Evolutionary conservation across 2,329 filamentous ascomycete genomes (phyloP).

Genomic region (Aspergillus sp.): DNA sequence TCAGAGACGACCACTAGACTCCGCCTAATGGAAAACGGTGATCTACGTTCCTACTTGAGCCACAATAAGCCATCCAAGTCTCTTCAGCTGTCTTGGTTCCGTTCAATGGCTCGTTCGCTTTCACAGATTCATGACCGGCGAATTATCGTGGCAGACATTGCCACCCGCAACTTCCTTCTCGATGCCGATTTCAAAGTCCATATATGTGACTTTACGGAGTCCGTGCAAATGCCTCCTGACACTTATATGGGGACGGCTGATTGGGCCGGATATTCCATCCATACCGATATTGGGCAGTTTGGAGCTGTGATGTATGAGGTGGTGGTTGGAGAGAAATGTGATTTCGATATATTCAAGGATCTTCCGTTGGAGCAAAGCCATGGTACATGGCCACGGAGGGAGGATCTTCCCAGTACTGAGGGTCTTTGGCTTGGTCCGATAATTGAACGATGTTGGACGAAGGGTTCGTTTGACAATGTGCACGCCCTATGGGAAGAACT

Average conservation of each 20-base stretch:
- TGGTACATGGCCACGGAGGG: slow-evolving; percentile 19
- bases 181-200: slow-evolving; percentile 26
- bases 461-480: neutral
- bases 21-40: too few species aligned
- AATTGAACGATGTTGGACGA: slow-evolving; percentile 26
- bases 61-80: too few species aligned
- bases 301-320: slow-evolving; percentile 33
- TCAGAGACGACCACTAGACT: too few species aligned
- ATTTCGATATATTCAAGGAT: slow-evolving; percentile 25
- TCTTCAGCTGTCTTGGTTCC: too few species aligned
- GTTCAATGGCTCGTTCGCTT: too few species aligned
- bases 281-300: slow-evolving; percentile 31
- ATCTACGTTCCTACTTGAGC: too few species aligned
- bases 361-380: neutral
- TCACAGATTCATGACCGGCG: too few species aligned
- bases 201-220: slow-evolving; percentile 30
- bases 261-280: slow-evolving; percentile 26
- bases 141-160: slow-evolving; percentile 27
- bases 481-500: neutral
- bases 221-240: slow-evolving; percentile 9
- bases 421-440: slow-evolving; percentile 27
- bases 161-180: slow-evolving; percentile 29
- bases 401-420: slow-evolving; percentile 23
- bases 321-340: slow-evolving; percentile 20
- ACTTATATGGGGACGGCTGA: slow-evolving; percentile 27